A percentile compares a stretch with the other conserved stretches of the same genome.
Conservation (phyloP, 1,139 yeast genomes). For the Geotrichum carabidarum region DNA sequence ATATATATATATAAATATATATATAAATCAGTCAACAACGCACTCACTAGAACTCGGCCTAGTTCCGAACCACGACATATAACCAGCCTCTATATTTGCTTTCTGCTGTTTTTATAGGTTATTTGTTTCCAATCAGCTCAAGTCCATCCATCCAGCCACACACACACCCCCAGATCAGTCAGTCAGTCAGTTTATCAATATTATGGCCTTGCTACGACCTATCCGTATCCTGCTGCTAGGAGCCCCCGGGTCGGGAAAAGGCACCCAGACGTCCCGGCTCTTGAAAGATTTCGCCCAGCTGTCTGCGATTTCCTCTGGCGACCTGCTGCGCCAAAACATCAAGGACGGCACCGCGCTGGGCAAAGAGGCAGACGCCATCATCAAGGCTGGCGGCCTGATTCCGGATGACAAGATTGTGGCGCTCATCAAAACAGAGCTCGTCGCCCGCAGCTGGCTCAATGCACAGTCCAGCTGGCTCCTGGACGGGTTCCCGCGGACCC, state of each 20-base stretch:
- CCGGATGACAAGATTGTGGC: slow-evolving; percentile 68
- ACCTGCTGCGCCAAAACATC: slow-evolving; percentile 66
- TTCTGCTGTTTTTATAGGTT: too few relatives aligned
- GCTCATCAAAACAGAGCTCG: slow-evolving; percentile 52
- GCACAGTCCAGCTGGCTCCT: slow-evolving; percentile 58
- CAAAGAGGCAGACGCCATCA: slow-evolving; percentile 49
- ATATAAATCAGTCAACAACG: too few relatives aligned
- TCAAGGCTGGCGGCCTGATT: slow-evolving; percentile 59
- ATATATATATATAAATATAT: too few relatives aligned
- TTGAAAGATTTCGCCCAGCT: slow-evolving; percentile 48
- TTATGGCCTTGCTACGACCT: slow-evolving; percentile 39
- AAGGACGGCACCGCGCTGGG: slow-evolving; percentile 46
- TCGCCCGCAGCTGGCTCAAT: slow-evolving; percentile 45
- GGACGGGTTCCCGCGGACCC: slow-evolving; percentile 89
- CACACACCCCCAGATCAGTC: too few relatives aligned
- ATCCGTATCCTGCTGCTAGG: slow-evolving; percentile 70
- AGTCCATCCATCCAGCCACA: too few relatives aligned
- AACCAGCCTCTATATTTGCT: too few relatives aligned
- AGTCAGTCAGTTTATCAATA: too few relatives aligned
- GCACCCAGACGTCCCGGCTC: slow-evolving; percentile 72
- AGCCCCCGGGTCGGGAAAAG: slow-evolving; percentile 95
- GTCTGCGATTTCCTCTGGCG: slow-evolving; percentile 70
- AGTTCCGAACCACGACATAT: too few relatives aligned
- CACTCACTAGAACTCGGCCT: too few relatives aligned
- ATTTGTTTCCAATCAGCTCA: too few relatives aligned